Conservation (phyloP, 495 filamentous ascomycete genomes). For the Hypoxylon lienhwacheense region DNA sequence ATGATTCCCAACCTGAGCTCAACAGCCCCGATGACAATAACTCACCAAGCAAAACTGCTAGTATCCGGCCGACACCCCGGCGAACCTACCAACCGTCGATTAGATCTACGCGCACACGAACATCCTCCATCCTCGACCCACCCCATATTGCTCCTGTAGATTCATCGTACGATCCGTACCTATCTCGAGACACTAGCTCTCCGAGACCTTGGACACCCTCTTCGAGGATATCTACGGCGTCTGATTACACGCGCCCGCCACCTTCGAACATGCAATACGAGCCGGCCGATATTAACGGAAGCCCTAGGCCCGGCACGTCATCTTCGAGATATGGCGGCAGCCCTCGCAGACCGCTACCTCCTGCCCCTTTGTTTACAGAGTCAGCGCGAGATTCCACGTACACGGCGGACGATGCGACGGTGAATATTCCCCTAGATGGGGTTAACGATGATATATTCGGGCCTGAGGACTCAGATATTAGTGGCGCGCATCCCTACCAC, state of each 20-base stretch:
- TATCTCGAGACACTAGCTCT: slow-evolving; percentile 47
- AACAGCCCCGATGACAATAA: slow-evolving; percentile 19
- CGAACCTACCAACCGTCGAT: slow-evolving; percentile 55
- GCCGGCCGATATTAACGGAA: slow-evolving; percentile 84
- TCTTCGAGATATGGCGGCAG: slow-evolving; percentile 84
- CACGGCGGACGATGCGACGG: slow-evolving; percentile 56
- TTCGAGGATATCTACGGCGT: slow-evolving; percentile 50
- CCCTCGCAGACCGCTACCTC: slow-evolving; percentile 83
- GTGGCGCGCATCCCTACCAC: slow-evolving; percentile 44
- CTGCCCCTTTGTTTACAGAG: slow-evolving; percentile 78
- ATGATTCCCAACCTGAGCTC: slow-evolving; percentile 4
- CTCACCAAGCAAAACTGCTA: slow-evolving; percentile 45
- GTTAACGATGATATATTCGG: slow-evolving; percentile 77
- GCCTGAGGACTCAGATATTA: slow-evolving; percentile 53
- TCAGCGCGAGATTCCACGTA: slow-evolving; percentile 42
- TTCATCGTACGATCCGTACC: slow-evolving; percentile 47
- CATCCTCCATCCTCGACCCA: slow-evolving; percentile 48
- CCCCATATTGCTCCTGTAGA: slow-evolving; percentile 53
- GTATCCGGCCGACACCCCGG: slow-evolving; percentile 41
- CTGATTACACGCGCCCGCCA: slow-evolving; percentile 70
- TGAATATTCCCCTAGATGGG: slow-evolving; percentile 60
- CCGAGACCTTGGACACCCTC: slow-evolving; percentile 75
- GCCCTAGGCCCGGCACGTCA: slow-evolving; percentile 85
- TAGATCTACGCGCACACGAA: slow-evolving; percentile 46
- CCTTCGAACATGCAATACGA: slow-evolving; percentile 74